These are phyloP conservation scores for Cocos nucifera DNA, from an alignment of 176 grass and related monocot genomes.

Conservation along the genomic window DNA sequence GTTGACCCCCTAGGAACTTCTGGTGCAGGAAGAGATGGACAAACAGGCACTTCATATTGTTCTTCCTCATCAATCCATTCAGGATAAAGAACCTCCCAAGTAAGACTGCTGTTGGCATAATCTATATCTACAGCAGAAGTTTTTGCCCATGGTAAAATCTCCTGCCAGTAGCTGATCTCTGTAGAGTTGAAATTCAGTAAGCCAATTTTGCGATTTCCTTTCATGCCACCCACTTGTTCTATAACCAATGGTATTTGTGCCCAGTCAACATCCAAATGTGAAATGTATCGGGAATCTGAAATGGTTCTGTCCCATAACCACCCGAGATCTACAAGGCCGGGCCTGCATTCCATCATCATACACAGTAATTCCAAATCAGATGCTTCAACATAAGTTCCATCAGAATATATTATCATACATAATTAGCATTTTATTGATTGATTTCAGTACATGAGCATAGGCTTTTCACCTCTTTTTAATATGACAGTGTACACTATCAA, in stretches of 20 bases:
- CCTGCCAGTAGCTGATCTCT: conserved; percentile 35
- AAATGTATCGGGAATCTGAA: conserved; percentile 25
- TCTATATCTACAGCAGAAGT: conserved; percentile 24
- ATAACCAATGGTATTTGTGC: conserved; percentile 20
- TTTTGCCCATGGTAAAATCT: conserved; percentile 10
- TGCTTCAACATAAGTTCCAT: too few species aligned
- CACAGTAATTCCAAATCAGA: too few species aligned
- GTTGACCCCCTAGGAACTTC: conserved; percentile 7
- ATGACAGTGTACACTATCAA: too few species aligned
- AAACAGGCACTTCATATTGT: conserved; percentile 21
- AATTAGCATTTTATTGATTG: too few species aligned
- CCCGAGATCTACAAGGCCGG: conserved; percentile 17
- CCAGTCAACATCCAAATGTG: conserved; percentile 32
- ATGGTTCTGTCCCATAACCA: conserved; percentile 20
- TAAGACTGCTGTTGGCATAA: conserved; percentile 27
- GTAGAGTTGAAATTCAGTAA: conserved; percentile 61
- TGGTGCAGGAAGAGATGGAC: conserved; percentile 46
- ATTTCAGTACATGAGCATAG: too few species aligned
- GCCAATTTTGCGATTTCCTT: conserved; percentile 24
- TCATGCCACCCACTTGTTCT: neutral
- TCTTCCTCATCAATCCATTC: conserved; percentile 60
- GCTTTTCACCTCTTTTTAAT: too few species aligned
- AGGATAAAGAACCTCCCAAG: conserved; percentile 57
- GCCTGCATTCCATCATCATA: conserved; percentile 16
- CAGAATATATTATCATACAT: too few species aligned